Evolutionary conservation across 2,329 filamentous ascomycete genomes (phyloP), one percentile per base, ranked within the genome.

Genomic region (Podosphaera fusca): DNA sequence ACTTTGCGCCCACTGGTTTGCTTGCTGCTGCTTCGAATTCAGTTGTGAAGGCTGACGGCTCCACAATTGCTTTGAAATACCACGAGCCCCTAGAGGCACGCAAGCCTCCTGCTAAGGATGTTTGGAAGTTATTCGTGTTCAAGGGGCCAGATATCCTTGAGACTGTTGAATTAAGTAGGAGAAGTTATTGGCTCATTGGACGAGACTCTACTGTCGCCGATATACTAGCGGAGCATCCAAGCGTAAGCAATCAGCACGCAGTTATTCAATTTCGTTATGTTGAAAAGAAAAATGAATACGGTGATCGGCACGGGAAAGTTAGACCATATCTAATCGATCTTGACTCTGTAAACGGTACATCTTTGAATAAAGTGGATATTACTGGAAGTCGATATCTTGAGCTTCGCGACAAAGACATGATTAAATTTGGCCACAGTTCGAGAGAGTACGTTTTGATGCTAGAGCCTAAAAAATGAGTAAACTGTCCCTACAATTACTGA

Each of bases 391-490:
- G 88, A 60, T 98, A 88, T 69, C 72, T 95, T 56, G 90, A 98
- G 70, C 70, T 96, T 57, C 78, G 82, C 67, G 84, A 92, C 68
- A 89, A 88, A 71, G 92, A 98, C 69, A 80, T 98, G 67, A 69
- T 98, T 58, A 80, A 80, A 66, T 94, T 98, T 70, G 92, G 89
- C 8, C 76, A 85, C 59, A 95, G 87, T 67, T 84, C 85, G 59
- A 79, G 88, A 64, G 92, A 98, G 70, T 98, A 96, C 69, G 87
- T 98, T n/a, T 69, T 96, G 59, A 92, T 96, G 86, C 75, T 95
- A 58, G 75, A 78, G 42, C 63, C 63, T 21, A 64, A 63, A 58
- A 58, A 55, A 49, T 65, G 57, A 58, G 42, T 38, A 21, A 21
- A 21, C 21, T 21, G 21, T 21, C 21, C 21, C 21, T 21, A 21